A percentile compares a stretch with the other conserved stretches of the same genome.
Conservation (phyloP, 495 filamentous ascomycete species). For the Penicillium verhagenii region DNA sequence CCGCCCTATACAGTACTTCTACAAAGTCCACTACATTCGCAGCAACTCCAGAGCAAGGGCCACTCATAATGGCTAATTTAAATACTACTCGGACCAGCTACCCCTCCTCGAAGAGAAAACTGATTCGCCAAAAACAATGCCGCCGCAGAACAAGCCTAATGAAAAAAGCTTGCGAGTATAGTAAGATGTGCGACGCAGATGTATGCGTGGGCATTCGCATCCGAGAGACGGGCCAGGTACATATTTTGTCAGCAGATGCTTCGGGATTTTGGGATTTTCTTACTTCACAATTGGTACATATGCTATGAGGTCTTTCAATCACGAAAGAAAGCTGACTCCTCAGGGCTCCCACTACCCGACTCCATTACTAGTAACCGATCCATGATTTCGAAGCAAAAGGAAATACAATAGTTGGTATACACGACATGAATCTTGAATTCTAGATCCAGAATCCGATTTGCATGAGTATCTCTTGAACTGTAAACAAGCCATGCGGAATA, state of each 20-base stretch:
- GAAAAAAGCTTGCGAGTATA: background rate
- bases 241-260: background rate
- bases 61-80: too few species aligned
- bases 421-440: too few species aligned
- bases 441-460: too few species aligned
- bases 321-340: background rate
- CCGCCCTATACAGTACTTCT: too few species aligned
- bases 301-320: background rate
- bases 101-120: conserved; percentile 7
- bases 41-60: too few species aligned
- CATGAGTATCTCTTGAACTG: too few species aligned
- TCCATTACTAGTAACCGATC: background rate
- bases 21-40: too few species aligned
- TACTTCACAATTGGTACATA: background rate
- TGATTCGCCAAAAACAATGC: conserved; percentile 20
- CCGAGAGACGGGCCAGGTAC: background rate
- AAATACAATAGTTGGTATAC: too few species aligned
- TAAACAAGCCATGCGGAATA: too few species aligned
- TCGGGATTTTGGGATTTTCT: background rate
- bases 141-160: background rate
- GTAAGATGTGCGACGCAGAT: background rate
- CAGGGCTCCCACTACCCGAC: background rate
- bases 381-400: too few species aligned
- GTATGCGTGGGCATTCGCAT: background rate
- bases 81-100: background rate